A percentile compares a stretch with the other conserved stretches of the same genome.
phyloP scores from a whole-genome alignment of 148 eudicot genomes.

The Cornus suecica region DNA sequence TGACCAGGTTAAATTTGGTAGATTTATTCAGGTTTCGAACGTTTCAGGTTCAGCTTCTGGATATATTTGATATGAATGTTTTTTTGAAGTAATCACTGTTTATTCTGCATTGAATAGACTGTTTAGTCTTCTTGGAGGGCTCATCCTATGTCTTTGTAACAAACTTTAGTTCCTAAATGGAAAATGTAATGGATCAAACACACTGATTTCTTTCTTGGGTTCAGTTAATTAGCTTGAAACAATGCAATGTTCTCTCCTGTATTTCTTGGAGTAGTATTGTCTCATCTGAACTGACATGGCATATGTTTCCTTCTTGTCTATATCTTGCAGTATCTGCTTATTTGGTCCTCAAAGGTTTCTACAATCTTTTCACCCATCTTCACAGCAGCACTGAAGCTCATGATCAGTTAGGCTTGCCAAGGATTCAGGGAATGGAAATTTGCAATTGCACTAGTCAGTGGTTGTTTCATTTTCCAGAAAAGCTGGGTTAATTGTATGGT shows the following conservation, averaged over 20 bases:
- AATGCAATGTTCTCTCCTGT: neutral
- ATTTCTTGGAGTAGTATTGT: neutral
- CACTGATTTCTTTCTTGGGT: neutral
- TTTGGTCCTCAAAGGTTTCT: constrained; percentile 1
- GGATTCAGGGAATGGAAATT: neutral
- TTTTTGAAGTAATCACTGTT: neutral
- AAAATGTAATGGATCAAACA: neutral
- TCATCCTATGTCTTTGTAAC: constrained; percentile 7
- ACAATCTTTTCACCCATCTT: neutral
- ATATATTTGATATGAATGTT: neutral
- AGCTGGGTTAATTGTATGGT: neutral
- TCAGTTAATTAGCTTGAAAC: neutral
- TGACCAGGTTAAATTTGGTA: neutral
- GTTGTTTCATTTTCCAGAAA: neutral
- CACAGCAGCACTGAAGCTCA: neutral
- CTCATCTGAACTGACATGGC: neutral
- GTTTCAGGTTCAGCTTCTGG: neutral
- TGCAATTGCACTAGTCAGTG: neutral
- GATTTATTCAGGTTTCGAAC: neutral
- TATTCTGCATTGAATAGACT: neutral
- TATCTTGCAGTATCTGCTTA: neutral
- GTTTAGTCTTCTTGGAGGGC: too few species aligned
- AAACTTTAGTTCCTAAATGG: constrained; percentile 15
- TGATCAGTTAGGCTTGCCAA: neutral
- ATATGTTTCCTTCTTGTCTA: neutral